These are phyloP conservation scores for Fusarium fracticaudum DNA, from an alignment of 2,329 filamentous ascomycete species.

Conservation along the genomic window DNA sequence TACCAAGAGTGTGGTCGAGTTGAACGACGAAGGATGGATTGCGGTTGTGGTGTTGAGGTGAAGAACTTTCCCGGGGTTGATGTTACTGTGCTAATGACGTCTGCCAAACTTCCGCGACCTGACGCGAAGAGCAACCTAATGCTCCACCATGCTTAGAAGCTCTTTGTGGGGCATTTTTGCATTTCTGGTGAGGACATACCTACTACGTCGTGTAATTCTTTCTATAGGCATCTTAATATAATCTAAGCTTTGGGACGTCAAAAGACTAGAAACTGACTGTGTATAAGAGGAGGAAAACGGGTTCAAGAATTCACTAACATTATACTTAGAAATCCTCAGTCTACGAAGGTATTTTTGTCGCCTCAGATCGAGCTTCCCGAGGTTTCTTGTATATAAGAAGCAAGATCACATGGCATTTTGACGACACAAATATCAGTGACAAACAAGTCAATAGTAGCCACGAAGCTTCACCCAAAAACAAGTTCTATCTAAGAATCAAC, in stretches of 20 bases:
- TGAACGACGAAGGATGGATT: slow-evolving; percentile 22
- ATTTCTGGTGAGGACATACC: background rate
- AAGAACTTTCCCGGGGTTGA: slow-evolving; percentile 30
- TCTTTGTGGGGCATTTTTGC: background rate
- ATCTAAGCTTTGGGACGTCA: background rate
- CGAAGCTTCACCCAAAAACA: background rate
- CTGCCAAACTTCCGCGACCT: slow-evolving; percentile 31
- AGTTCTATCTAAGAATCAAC: too few species aligned
- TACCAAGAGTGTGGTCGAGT: background rate
- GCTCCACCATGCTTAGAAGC: background rate
- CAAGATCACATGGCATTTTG: background rate
- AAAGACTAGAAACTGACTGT: background rate
- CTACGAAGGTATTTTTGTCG: background rate
- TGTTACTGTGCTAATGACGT: slow-evolving; percentile 37
- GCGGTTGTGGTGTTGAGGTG: slow-evolving; percentile 14
- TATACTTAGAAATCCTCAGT: background rate
- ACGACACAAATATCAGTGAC: background rate
- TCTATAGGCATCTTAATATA: background rate
- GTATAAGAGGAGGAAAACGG: background rate
- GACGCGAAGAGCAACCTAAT: background rate
- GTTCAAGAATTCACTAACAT: background rate
- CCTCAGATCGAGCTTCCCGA: background rate
- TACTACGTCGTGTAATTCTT: background rate
- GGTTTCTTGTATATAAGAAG: background rate
- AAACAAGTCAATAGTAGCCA: background rate